Base-by-base conservation (phyloP, 371 early-diverging fungal genomes). In the Thermomucor indicae-seudaticae region DNA sequence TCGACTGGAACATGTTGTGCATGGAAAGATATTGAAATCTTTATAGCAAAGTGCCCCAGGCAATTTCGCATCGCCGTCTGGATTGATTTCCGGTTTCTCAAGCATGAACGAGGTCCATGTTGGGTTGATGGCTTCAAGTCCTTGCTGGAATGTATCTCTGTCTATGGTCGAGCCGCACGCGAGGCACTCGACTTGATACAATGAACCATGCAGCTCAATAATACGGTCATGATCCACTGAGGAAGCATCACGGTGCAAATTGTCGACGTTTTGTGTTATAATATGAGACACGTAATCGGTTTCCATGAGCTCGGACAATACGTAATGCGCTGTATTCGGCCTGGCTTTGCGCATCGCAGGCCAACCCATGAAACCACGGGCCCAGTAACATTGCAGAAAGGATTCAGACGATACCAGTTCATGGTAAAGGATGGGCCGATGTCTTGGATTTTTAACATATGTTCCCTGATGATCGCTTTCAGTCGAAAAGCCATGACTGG, bases 231-330 rank as follows among this genome's bases (percentile, higher is more conserved):
- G 28, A 6, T 24, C 28, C 17, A 53, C 62, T 17, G 80, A 57
- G 23, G 82, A 82, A 3, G 85, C 86, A 37, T 66, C 64, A 22
- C 73, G 60, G 49, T 94, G 92, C 51, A 95, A 61, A 0, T 86
- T 76, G 51, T 95, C 96, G 20, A 96, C 96, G 59, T 96, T 96
- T 64, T 96, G 96, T 4, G 96, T 95, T 25, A 95, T 81, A 12
- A 94, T 51, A 16, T 77, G 65, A 2, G 57, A 37, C 29, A 85
- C 43, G 47, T 67, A 62, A 10, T 72, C 66, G 5, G 44, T 6
- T 1, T 60, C 40, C 53, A 83, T 73, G 4, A 93, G 59, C 12
- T 58, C 47, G 8, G 82, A 65, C 1, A 94, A 44, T 10, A 80
- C 68, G 23, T 58, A 46, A 57, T 96, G 96, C 4, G 86, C 71